Percentiles rank a stretch among this genome's conserved stretches.
Conservation (phyloP, 2,329 filamentous ascomycete species). For the Orbilia javanica region DNA sequence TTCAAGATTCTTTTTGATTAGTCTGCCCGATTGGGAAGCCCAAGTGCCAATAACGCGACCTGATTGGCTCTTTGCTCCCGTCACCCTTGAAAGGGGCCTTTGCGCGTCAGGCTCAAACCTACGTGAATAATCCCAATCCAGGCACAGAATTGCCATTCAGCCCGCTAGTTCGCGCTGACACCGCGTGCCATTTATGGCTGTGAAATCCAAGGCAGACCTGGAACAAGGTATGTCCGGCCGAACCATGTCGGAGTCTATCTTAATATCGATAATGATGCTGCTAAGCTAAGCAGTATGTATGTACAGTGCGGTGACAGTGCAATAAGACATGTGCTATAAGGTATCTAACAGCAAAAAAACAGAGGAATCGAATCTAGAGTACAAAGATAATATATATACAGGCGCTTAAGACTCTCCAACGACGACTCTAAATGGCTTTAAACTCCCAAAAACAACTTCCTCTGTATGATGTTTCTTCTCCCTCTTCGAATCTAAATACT, state of each 20-base stretch:
- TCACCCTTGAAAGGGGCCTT: slow-evolving; percentile 33
- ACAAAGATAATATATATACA: background rate
- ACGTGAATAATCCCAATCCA: slow-evolving; percentile 32
- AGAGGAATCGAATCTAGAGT: background rate
- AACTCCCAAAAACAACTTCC: slow-evolving; percentile 6
- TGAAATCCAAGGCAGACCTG: slow-evolving; percentile 17
- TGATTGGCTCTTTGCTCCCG: slow-evolving; percentile 24
- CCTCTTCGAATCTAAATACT: slow-evolving; percentile 10
- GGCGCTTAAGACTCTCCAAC: background rate
- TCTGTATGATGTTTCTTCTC: slow-evolving; percentile 5
- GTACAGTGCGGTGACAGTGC: background rate
- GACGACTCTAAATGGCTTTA: background rate
- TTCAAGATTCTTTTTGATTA: slow-evolving; percentile 31
- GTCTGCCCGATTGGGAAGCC: slow-evolving; percentile 39
- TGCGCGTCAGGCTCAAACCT: slow-evolving; percentile 4
- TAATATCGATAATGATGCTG: background rate
- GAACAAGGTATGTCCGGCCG: background rate
- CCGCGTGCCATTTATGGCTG: slow-evolving; percentile 14
- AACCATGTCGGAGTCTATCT: slow-evolving; percentile 1
- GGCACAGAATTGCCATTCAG: slow-evolving; percentile 30
- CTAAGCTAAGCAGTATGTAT: background rate
- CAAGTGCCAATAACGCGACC: slow-evolving; percentile 43
- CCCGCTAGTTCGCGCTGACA: slow-evolving; percentile 31
- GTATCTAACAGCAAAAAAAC: too few relatives aligned
- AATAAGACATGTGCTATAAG: too few relatives aligned